These are phyloP conservation scores for Trichoderma lentiforme DNA, from an alignment of 2,329 filamentous ascomycete genomes.

Conservation along the genomic window DNA sequence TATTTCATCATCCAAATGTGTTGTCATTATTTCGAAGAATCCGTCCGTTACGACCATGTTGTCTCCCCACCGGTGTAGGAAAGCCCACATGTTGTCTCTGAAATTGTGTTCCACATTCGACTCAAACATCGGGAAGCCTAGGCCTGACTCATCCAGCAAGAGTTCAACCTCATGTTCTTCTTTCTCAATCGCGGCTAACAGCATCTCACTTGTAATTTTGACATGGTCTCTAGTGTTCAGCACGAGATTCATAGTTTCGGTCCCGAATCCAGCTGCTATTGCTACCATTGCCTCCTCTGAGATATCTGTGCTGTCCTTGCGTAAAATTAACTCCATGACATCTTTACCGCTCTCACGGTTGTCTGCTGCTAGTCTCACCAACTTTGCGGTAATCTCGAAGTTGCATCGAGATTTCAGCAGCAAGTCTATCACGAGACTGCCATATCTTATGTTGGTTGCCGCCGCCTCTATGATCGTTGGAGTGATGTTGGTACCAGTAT, in stretches of 20 bases:
- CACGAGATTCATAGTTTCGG: not conserved
- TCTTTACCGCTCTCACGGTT: not conserved
- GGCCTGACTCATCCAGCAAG: too few species aligned
- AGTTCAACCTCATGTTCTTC: too few species aligned
- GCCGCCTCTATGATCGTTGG: not conserved
- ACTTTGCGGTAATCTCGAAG: not conserved
- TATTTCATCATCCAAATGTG: rapidly evolving
- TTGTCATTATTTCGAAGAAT: not conserved
- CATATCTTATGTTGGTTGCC: not conserved
- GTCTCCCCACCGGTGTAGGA: not conserved
- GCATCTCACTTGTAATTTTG: not conserved
- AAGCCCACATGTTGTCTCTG: not conserved
- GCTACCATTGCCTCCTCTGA: not conserved
- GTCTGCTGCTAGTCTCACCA: not conserved
- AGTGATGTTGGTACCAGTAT: not conserved
- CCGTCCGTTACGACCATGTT: not conserved
- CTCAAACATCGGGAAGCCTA: too few species aligned
- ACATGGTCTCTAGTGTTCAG: not conserved
- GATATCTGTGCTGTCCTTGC: not conserved
- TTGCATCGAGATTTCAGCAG: not conserved
- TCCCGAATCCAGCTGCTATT: not conserved
- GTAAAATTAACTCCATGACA: not conserved
- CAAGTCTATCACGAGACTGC: not conserved
- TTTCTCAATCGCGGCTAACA: not conserved
- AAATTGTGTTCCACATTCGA: too few species aligned